phyloP scores from a whole-genome alignment of 345 rosid species.

The Brassica nigra region DNA sequence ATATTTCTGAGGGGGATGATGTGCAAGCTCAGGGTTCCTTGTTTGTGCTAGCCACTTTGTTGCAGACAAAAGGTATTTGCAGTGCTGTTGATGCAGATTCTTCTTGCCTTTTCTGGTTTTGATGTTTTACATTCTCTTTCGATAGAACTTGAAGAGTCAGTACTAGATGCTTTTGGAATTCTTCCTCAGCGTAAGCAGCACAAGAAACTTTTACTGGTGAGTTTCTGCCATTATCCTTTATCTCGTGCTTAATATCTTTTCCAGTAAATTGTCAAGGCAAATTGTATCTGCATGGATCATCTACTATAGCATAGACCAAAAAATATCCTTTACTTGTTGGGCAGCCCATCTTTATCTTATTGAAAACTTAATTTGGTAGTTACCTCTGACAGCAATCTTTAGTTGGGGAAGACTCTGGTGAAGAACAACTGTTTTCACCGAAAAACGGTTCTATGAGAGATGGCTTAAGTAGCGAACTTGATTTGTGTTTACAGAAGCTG shows the following conservation, averaged over 20 bases:
- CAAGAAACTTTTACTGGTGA: slow-evolving; percentile 88
- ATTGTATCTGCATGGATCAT: slow-evolving; percentile 7
- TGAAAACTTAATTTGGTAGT: slow-evolving; percentile 29
- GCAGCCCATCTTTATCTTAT: slow-evolving; percentile 1
- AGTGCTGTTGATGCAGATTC: slow-evolving; percentile 21
- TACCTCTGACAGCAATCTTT: slow-evolving; percentile 70
- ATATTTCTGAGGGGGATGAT: slow-evolving; percentile 67
- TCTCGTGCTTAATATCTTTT: slow-evolving; percentile 8
- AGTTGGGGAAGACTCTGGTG: slow-evolving; percentile 92
- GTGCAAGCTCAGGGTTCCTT: slow-evolving; percentile 80
- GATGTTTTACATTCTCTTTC: slow-evolving; percentile 4
- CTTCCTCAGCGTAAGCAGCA: slow-evolving; percentile 97
- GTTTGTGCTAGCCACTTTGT: slow-evolving; percentile 78
- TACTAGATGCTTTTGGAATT: slow-evolving; percentile 97
- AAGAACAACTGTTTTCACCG: slow-evolving; percentile 84
- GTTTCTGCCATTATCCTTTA: slow-evolving; percentile 34
- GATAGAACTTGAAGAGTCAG: slow-evolving; percentile 87
- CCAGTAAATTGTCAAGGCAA: not conserved
- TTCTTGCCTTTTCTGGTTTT: slow-evolving; percentile 24
- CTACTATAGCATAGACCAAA: not conserved
- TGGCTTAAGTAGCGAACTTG: slow-evolving; percentile 61
- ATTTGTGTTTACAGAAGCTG: slow-evolving; percentile 62
- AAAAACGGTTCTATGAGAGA: slow-evolving; percentile 54
- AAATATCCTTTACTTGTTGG: not conserved
- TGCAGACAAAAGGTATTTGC: slow-evolving; percentile 91